Evolutionary conservation across 2,329 filamentous ascomycete species (phyloP).

Genomic region (Grosmannia huntii): DNA sequence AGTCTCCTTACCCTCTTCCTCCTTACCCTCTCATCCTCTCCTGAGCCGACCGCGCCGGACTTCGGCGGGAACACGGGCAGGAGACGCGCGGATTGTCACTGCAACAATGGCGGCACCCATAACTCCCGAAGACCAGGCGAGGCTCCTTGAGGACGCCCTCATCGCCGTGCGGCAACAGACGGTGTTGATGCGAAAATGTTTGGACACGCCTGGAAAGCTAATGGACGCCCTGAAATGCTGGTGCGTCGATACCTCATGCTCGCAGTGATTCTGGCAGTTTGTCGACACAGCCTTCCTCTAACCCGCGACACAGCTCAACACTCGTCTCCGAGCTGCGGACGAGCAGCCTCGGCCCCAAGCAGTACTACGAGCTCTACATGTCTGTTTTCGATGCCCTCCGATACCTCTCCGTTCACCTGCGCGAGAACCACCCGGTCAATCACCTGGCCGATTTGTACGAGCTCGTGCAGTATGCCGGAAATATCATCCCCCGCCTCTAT

Average conservation of each 20-base stretch:
- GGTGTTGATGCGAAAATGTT: conserved; percentile 89
- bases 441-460: conserved; percentile 97
- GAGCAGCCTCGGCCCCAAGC: conserved; percentile 93
- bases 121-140: conserved; percentile 68
- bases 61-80: background rate
- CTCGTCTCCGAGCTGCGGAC: conserved; percentile 97
- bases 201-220: conserved; percentile 93
- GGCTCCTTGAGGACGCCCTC: conserved; percentile 93
- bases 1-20: background rate
- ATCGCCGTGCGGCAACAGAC: conserved; percentile 95
- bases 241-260: conserved; percentile 35
- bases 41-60: background rate
- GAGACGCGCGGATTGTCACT: background rate
- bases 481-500: conserved; percentile 91
- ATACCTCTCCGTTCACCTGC: conserved; percentile 90
- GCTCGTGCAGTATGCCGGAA: conserved; percentile 88
- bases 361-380: conserved; percentile 99
- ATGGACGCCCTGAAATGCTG: conserved; percentile 99
- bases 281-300: background rate
- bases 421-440: conserved; percentile 94
- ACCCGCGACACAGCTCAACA: conserved; percentile 61
- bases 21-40: background rate
- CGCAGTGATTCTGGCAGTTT: background rate
- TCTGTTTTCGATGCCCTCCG: conserved; percentile 94
- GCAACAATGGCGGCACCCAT: conserved; percentile 30